phyloP scores from a whole-genome alignment of 225 moss, liverwort and hornwort species.

The Physcomitrium patens region DNA sequence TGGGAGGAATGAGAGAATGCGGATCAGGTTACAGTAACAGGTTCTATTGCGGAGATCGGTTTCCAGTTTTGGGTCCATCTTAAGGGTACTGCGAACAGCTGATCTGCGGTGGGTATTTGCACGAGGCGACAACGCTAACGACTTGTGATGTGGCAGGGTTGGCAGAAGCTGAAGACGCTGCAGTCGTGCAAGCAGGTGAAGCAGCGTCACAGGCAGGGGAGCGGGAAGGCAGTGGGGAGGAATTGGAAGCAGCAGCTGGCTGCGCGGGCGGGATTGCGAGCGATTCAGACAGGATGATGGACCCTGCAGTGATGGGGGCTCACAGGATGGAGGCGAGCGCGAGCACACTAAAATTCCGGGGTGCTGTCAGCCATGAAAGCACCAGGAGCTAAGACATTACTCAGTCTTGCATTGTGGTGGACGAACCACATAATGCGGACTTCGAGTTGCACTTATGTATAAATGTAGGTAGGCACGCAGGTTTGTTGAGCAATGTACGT shows the following conservation, averaged over 20 bases:
- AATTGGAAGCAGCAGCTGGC: conserved; percentile 25
- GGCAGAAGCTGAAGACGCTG: conserved; percentile 43
- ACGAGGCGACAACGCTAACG: background rate
- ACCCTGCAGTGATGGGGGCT: conserved; percentile 35
- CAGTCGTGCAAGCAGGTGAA: conserved; percentile 43
- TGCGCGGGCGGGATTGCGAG: conserved; percentile 22
- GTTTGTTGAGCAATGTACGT: conserved; percentile 51
- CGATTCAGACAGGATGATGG: conserved; percentile 42
- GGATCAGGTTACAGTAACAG: no score
- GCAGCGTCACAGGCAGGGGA: conserved; percentile 29
- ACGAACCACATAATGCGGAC: conserved; percentile 39
- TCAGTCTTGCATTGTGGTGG: conserved; percentile 41
- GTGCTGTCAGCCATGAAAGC: conserved; percentile 38
- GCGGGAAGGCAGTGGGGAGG: conserved; percentile 28
- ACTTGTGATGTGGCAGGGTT: conserved; percentile 32
- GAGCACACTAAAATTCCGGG: conserved; percentile 42
- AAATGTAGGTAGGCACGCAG: conserved; percentile 54
- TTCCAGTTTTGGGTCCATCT: no score
- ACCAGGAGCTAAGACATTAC: conserved; percentile 44
- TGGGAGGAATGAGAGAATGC: no score
- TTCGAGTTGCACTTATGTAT: conserved; percentile 53
- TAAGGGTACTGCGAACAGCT: background rate
- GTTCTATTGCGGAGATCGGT: no score
- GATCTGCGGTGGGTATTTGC: background rate
- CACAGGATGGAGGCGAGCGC: conserved; percentile 49